Conservation (phyloP, 1,139 yeast genomes). For the Diutina siamensis region DNA sequence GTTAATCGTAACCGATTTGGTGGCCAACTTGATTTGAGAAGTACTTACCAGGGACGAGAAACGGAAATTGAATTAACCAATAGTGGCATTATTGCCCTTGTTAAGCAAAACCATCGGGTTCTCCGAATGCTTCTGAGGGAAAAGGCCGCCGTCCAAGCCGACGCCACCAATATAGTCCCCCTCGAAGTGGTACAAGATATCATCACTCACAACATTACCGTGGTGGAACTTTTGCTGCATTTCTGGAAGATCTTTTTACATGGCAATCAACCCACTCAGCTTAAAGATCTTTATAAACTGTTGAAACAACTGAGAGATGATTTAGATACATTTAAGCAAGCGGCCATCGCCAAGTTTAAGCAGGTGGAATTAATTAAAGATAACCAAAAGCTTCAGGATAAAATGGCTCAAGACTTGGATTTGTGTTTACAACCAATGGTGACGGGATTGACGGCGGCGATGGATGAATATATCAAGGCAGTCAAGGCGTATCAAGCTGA, state of each 20-base stretch:
- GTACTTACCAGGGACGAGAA: conserved; percentile 23
- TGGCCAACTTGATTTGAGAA: conserved; percentile 26
- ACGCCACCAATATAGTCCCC: conserved; percentile 17
- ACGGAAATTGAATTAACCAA: conserved; percentile 37
- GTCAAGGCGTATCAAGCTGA: conserved; percentile 1
- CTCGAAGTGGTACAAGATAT: conserved; percentile 22
- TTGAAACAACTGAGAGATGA: conserved; percentile 23
- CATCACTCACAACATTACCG: conserved; percentile 27
- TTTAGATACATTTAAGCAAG: conserved; percentile 15
- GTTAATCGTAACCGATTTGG: conserved; percentile 15
- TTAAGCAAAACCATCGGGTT: conserved; percentile 45
- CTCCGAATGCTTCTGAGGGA: conserved; percentile 16
- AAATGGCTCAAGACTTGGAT: conserved; percentile 22
- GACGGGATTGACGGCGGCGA: conserved; percentile 12
- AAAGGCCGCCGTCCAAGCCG: conserved; percentile 1
- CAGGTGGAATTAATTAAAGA: conserved; percentile 10
- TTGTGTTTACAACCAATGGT: conserved; percentile 13
- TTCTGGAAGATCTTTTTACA: conserved; percentile 31
- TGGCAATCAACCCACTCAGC: conserved; percentile 28
- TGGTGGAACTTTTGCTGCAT: conserved; percentile 33
- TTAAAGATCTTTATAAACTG: conserved; percentile 26
- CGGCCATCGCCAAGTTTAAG: conserved; percentile 8
- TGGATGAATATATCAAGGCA: neutral
- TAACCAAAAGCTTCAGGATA: conserved; percentile 25
- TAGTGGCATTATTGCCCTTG: conserved; percentile 36